A percentile compares a stretch with the other conserved stretches of the same genome.
Conservation (phyloP, 2,329 filamentous ascomycete species). For the Pseudogymnoascus sp. region DNA sequence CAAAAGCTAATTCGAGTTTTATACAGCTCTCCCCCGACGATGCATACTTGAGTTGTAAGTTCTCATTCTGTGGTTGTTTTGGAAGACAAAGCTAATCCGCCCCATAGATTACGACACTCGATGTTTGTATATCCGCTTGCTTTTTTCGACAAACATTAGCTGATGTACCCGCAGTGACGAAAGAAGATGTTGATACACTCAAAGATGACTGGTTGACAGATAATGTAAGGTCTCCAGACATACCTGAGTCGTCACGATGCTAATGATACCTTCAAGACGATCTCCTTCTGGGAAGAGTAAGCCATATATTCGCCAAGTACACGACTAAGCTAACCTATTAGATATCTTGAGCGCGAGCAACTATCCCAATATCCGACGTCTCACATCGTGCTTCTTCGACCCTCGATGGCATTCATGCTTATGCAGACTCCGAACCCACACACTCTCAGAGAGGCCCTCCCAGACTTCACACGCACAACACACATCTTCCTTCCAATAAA, state of each 20-base stretch:
- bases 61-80: background rate
- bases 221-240: conserved; percentile 54
- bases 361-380: conserved; percentile 72
- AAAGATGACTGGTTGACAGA: conserved; percentile 95
- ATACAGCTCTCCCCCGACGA: conserved; percentile 51
- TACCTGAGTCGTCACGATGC: conserved; percentile 7
- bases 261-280: conserved; percentile 53
- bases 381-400: conserved; percentile 82
- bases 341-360: conserved; percentile 83
- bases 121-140: conserved; percentile 36
- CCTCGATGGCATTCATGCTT: conserved; percentile 86
- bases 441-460: conserved; percentile 59
- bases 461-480: conserved; percentile 70
- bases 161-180: conserved; percentile 55
- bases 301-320: conserved; percentile 9
- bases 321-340: conserved; percentile 25
- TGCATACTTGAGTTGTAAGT: conserved; percentile 63
- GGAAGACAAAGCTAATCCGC: background rate
- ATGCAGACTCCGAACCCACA: conserved; percentile 60
- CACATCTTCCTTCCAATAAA: conserved; percentile 97
- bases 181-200: conserved; percentile 80
- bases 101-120: conserved; percentile 55
- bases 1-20: background rate
- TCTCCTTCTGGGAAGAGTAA: conserved; percentile 97
- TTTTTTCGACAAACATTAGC: conserved; percentile 14